These are phyloP conservation scores for Digitaria exilis DNA, from an alignment of 202 grass and related monocot genomes.

Conservation along the genomic window DNA sequence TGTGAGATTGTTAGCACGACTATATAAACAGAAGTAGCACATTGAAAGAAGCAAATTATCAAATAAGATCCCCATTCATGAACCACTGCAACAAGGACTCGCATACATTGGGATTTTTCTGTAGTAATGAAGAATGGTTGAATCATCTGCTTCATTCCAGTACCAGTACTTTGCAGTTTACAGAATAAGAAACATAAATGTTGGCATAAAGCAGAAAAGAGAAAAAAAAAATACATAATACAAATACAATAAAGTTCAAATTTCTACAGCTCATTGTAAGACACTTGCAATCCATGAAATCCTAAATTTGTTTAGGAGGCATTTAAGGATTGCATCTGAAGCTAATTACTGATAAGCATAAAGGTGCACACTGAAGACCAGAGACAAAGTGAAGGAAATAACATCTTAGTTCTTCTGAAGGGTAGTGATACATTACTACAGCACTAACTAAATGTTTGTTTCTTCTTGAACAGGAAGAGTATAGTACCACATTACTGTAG, in stretches of 20 bases:
- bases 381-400: conserved; percentile 14
- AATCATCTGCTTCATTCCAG: neutral
- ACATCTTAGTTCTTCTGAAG: neutral
- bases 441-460: neutral
- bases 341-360: neutral
- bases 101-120: neutral
- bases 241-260: neutral
- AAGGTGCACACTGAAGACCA: neutral
- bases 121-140: neutral
- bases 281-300: neutral
- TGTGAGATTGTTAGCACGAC: neutral
- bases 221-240: neutral
- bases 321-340: neutral
- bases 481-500: neutral
- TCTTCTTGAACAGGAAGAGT: conserved; percentile 5
- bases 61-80: neutral
- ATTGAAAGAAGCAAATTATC: neutral
- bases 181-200: conserved; percentile 5
- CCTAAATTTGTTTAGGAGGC: neutral
- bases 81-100: neutral
- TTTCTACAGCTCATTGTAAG: neutral
- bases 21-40: neutral
- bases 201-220: neutral
- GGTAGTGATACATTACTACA: neutral
- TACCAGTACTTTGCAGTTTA: neutral